Evolutionary conservation across 345 rosid species (phyloP).

Genomic region (Citrus inodora): DNA sequence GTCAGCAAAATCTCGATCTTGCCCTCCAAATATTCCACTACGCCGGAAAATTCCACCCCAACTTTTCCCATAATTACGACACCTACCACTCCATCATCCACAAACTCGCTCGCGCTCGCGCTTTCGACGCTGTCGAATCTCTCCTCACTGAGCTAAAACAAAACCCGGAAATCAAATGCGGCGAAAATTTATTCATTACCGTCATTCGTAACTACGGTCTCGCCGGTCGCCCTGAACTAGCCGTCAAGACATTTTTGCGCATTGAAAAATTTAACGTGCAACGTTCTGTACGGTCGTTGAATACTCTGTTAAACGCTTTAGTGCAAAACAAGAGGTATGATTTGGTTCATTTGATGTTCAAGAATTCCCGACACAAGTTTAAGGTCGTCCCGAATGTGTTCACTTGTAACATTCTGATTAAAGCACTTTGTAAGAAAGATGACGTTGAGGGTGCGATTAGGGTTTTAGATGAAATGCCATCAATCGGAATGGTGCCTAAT

Average conservation of each 20-base stretch:
- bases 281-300: conserved; percentile 69
- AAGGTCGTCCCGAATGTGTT: conserved; percentile 69
- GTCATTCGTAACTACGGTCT: conserved; percentile 78
- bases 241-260: conserved; percentile 55
- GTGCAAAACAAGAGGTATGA: conserved; percentile 67
- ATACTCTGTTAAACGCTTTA: conserved; percentile 73
- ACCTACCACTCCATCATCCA: conserved; percentile 74
- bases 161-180: conserved; percentile 48
- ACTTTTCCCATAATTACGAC: conserved; percentile 60
- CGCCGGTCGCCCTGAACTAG: conserved; percentile 51
- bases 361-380: conserved; percentile 42
- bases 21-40: conserved; percentile 82
- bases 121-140: conserved; percentile 60
- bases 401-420: conserved; percentile 66
- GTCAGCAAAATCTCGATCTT: conserved; percentile 80
- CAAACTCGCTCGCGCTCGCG: conserved; percentile 83
- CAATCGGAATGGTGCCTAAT: conserved; percentile 75
- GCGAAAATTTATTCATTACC: conserved; percentile 63
- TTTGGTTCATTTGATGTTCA: conserved; percentile 51
- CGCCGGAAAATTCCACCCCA: conserved; percentile 75
- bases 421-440: conserved; percentile 58
- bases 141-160: conserved; percentile 50
- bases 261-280: conserved; percentile 54
- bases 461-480: conserved; percentile 82
- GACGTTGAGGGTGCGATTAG: conserved; percentile 56